phyloP scores from a whole-genome alignment of 2,329 filamentous ascomycete species.

The Rasamsonia emersonii region DNA sequence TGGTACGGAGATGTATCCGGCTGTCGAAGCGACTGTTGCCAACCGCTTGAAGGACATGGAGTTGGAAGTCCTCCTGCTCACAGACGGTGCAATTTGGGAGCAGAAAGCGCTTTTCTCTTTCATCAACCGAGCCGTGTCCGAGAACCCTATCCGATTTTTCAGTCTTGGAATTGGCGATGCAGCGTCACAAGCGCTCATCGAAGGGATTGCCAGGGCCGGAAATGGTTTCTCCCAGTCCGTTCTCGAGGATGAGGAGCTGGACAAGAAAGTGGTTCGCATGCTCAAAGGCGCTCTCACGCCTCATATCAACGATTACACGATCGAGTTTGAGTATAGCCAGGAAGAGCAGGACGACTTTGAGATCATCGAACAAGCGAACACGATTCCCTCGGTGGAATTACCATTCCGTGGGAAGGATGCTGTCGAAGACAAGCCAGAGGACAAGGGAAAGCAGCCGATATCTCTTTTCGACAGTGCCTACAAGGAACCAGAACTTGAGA shows the following conservation, averaged over 20 bases:
- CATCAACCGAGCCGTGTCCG: slow-evolving; percentile 36
- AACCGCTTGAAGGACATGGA: slow-evolving; percentile 38
- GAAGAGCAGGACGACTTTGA: slow-evolving; percentile 49
- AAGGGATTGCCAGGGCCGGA: slow-evolving; percentile 51
- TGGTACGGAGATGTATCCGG: slow-evolving; percentile 45
- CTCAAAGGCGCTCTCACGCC: slow-evolving; percentile 61
- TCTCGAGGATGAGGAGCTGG: slow-evolving; percentile 54
- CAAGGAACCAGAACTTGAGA: slow-evolving; percentile 34
- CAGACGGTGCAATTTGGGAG: slow-evolving; percentile 48
- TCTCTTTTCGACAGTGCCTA: slow-evolving; percentile 51
- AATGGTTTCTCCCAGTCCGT: slow-evolving; percentile 57
- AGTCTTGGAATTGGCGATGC: slow-evolving; percentile 45
- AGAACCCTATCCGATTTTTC: slow-evolving; percentile 46
- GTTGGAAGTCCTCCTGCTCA: slow-evolving; percentile 48
- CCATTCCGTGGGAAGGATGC: slow-evolving; percentile 6
- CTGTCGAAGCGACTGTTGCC: slow-evolving; percentile 40
- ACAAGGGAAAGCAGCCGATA: slow-evolving; percentile 30
- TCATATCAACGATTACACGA: slow-evolving; percentile 54
- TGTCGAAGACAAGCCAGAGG: slow-evolving; percentile 11
- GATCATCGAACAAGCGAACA: slow-evolving; percentile 47
- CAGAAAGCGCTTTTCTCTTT: slow-evolving; percentile 42
- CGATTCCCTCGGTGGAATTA: slow-evolving; percentile 5
- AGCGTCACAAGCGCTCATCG: slow-evolving; percentile 49
- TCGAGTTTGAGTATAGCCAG: slow-evolving; percentile 54
- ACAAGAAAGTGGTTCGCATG: slow-evolving; percentile 64